These are phyloP conservation scores for Tetradesmus obliquus DNA, from an alignment of 139 green algal genomes.

Conservation along the genomic window DNA sequence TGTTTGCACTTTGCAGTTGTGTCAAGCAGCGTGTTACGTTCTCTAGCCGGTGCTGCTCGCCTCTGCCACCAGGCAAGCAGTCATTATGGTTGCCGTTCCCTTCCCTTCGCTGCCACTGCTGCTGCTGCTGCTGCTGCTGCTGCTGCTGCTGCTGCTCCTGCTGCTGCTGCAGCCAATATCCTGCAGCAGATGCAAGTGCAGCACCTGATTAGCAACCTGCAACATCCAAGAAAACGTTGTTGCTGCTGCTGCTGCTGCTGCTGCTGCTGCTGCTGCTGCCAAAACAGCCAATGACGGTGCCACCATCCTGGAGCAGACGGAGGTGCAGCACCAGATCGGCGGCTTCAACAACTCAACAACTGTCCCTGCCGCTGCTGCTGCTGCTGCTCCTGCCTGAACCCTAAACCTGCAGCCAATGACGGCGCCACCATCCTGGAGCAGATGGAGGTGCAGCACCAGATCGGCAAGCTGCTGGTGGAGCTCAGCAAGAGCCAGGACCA, in stretches of 20 bases:
- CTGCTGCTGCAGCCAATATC: too few species aligned
- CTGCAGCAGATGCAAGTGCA: too few species aligned
- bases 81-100: too few species aligned
- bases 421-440: constrained; percentile 99
- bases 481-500: constrained; percentile 88
- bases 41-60: too few species aligned
- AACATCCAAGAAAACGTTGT: neutral
- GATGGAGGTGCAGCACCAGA: constrained; percentile 99
- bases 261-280: constrained; percentile 66
- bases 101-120: too few species aligned
- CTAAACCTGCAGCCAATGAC: constrained; percentile 90
- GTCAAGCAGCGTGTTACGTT: too few species aligned
- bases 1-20: too few species aligned
- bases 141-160: too few species aligned
- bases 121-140: too few species aligned
- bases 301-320: constrained; percentile 99
- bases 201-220: neutral
- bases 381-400: neutral
- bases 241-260: too few species aligned
- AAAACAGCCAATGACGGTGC: constrained; percentile 91
- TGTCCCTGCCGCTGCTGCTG: neutral
- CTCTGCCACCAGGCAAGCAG: too few species aligned
- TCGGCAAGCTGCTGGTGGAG: constrained; percentile 99
- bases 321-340: constrained; percentile 90
- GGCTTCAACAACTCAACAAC: too few species aligned